Evolutionary conservation across 2,329 filamentous ascomycete genomes (phyloP).

Genomic region (Alternaria gaisen): DNA sequence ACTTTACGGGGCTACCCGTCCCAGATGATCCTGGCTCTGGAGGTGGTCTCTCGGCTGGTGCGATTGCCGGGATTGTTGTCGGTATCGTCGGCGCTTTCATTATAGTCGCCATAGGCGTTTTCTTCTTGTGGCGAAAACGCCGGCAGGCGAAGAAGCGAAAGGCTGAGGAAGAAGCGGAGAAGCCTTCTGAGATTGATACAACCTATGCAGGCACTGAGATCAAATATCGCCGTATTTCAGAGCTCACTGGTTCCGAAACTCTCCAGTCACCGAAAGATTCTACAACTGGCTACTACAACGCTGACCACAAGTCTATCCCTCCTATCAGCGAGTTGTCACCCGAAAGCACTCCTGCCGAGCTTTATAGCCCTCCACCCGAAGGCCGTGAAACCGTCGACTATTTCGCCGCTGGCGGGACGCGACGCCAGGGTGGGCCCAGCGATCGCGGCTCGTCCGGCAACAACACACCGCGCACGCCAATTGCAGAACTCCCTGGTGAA

Average conservation of each 20-base stretch:
- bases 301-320: slow-evolving; percentile 38
- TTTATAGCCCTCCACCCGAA: slow-evolving; percentile 44
- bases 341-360: slow-evolving; percentile 43
- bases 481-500: slow-evolving; percentile 46
- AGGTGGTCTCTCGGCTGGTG: slow-evolving; percentile 35
- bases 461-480: slow-evolving; percentile 36
- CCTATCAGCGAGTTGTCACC: slow-evolving; percentile 47
- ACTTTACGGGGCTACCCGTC: slow-evolving; percentile 19
- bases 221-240: slow-evolving; percentile 44
- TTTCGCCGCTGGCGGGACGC: slow-evolving; percentile 32
- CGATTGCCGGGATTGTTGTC: slow-evolving; percentile 47
- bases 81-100: slow-evolving; percentile 42
- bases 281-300: slow-evolving; percentile 36
- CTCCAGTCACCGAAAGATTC: slow-evolving; percentile 37
- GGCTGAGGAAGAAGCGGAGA: slow-evolving; percentile 18
- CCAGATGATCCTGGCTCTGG: background rate
- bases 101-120: slow-evolving; percentile 32
- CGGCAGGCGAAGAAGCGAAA: slow-evolving; percentile 15
- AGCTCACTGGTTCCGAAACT: slow-evolving; percentile 45
- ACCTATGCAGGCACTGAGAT: slow-evolving; percentile 36
- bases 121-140: slow-evolving; percentile 41
- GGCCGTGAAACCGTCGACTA: slow-evolving; percentile 32
- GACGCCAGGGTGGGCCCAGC: slow-evolving; percentile 34
- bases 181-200: slow-evolving; percentile 41
- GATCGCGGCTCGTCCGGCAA: slow-evolving; percentile 37